A percentile compares a stretch with the other conserved stretches of the same genome.
Evolutionary conservation across 805 yeast genomes (phyloP).

Genomic region (Sugiyamaella mastotermitis): DNA sequence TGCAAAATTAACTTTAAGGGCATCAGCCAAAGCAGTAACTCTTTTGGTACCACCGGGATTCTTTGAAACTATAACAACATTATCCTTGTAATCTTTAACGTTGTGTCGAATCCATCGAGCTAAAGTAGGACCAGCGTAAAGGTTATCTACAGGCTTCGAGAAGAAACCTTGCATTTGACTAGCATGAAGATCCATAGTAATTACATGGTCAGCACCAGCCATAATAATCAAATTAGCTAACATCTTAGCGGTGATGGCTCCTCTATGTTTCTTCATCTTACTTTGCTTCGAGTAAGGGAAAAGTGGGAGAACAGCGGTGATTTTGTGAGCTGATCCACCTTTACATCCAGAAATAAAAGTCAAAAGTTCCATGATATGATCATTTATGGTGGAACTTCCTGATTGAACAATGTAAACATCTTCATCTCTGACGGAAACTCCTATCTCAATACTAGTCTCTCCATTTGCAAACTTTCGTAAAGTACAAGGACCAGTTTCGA

Average conservation of each 20-base stretch:
- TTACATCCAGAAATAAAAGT: conserved; percentile 92
- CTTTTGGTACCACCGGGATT: conserved; percentile 99
- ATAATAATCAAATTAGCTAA: conserved; percentile 87
- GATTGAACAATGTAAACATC: conserved; percentile 92
- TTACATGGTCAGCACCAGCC: conserved; percentile 99
- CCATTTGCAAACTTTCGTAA: conserved; percentile 93
- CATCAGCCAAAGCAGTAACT: conserved; percentile 96
- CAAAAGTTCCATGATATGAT: conserved; percentile 92
- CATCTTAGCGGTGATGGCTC: conserved; percentile 97
- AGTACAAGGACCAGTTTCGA: conserved; percentile 88
- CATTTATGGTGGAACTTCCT: conserved; percentile 82
- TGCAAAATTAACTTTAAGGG: conserved; percentile 91
- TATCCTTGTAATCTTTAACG: conserved; percentile 68
- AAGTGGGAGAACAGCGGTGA: conserved; percentile 95
- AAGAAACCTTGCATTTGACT: conserved; percentile 99
- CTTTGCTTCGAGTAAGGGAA: conserved; percentile 96
- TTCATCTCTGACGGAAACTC: conserved; percentile 92
- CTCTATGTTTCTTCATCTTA: conserved; percentile 98
- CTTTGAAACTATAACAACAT: conserved; percentile 95
- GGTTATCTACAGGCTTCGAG: conserved; percentile 92
- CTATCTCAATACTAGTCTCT: conserved; percentile 93
- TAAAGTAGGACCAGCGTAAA: conserved; percentile 93
- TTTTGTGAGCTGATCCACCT: conserved; percentile 97
- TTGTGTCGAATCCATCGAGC: conserved; percentile 95
- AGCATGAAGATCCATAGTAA: conserved; percentile 93